Evolutionary conservation across 371 early-diverging fungal genomes (phyloP).

Genomic region (Thermomucor indicae-seudaticae): DNA sequence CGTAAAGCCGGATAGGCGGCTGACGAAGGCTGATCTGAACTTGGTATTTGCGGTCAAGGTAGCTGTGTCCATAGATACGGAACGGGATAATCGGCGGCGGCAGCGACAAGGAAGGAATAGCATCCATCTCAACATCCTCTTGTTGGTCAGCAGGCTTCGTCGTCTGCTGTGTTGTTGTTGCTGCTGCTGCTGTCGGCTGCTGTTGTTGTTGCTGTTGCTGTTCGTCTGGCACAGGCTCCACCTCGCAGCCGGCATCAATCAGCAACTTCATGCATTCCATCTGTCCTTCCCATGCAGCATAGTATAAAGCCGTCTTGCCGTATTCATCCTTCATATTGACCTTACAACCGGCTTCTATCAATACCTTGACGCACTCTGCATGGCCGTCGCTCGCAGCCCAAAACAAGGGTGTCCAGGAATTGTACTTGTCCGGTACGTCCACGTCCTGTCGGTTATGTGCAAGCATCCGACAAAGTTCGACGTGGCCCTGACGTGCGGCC

Average conservation of each 20-base stretch:
- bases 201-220: not conserved
- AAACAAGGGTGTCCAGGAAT: constrained; percentile 95
- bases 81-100: constrained; percentile 97
- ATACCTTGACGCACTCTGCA: constrained; percentile 70
- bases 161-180: constrained; percentile 13
- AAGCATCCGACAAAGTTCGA: constrained; percentile 67
- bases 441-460: constrained; percentile 67
- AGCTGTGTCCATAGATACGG: constrained; percentile 94
- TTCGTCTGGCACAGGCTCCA: constrained; percentile 19
- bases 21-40: constrained; percentile 67
- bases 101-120: constrained; percentile 79
- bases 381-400: constrained; percentile 94
- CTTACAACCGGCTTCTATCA: constrained; percentile 79
- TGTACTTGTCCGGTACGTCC: constrained; percentile 83
- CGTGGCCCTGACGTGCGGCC: constrained; percentile 84
- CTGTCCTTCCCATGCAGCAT: constrained; percentile 94
- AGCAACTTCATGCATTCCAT: constrained; percentile 70
- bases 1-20: constrained; percentile 62
- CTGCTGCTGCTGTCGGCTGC: constrained; percentile 10
- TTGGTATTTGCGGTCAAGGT: constrained; percentile 81
- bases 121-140: constrained; percentile 58
- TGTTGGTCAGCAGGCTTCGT: no score
- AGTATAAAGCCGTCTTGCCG: constrained; percentile 82
- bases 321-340: constrained; percentile 80
- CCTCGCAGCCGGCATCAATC: constrained; percentile 50